phyloP scores from a whole-genome alignment of 768 basidiomycete genomes.

The Rhodotorula kratochvilovae region DNA sequence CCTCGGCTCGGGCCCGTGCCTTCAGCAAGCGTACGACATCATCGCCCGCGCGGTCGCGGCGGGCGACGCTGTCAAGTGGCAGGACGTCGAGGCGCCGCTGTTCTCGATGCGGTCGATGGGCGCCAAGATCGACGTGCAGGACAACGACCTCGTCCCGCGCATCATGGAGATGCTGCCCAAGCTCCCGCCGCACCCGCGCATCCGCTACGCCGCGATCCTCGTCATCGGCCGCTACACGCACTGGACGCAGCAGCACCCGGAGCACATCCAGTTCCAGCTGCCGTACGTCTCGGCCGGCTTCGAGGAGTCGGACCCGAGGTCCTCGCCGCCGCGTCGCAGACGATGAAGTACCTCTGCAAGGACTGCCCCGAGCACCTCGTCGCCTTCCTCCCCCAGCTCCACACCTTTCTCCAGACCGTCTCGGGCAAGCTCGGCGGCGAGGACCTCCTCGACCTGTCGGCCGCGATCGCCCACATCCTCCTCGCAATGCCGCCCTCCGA shows the following conservation, averaged over 20 bases:
- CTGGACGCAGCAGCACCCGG: slow-evolving; percentile 87
- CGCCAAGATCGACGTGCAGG: slow-evolving; percentile 76
- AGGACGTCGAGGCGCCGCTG: slow-evolving; percentile 92
- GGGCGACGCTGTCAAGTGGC: slow-evolving; percentile 63
- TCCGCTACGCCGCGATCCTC: slow-evolving; percentile 90
- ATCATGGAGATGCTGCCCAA: slow-evolving; percentile 91
- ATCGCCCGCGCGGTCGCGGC: slow-evolving; percentile 66
- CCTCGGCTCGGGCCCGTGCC: slow-evolving; percentile 76
- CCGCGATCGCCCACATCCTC: slow-evolving; percentile 92
- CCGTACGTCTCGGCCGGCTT: slow-evolving; percentile 91
- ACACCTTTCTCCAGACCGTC: slow-evolving; percentile 75
- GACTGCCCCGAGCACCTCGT: slow-evolving; percentile 87
- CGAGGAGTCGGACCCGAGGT: slow-evolving; percentile 61
- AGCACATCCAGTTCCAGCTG: slow-evolving; percentile 76
- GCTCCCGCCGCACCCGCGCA: slow-evolving; percentile 80
- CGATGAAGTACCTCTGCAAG: slow-evolving; percentile 91
- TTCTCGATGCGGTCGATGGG: slow-evolving; percentile 99
- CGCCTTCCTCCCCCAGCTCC: slow-evolving; percentile 83
- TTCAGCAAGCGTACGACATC: slow-evolving; percentile 72
- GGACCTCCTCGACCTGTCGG: slow-evolving; percentile 85
- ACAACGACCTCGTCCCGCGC: slow-evolving; percentile 82
- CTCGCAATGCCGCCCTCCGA: slow-evolving; percentile 86
- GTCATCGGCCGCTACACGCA: slow-evolving; percentile 94
- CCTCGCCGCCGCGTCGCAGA: slow-evolving; percentile 87
- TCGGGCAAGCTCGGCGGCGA: slow-evolving; percentile 76